Base-by-base conservation (phyloP, 176 grass and related monocot species). In the Hyparrhenia diplandra region DNA sequence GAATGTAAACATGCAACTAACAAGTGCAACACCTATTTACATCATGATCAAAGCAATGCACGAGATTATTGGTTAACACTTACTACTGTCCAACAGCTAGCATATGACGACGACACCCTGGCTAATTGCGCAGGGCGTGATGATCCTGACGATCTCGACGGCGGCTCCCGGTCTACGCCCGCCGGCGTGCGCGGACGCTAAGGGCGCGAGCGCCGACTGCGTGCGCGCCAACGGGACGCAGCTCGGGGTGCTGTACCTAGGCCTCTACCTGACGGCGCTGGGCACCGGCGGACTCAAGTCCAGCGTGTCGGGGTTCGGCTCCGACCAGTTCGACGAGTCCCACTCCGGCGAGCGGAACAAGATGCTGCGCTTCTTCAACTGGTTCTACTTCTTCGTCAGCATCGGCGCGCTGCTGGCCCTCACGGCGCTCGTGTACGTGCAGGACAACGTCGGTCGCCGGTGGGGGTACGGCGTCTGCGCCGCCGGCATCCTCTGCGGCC, bases 301-400 rank as follows among this genome's bases (percentile, higher is more conserved):
- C 3, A 98, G 95, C 78, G 95, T 98, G 66, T 98, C 95, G 1
- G 95, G 95, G 0, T 94, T 98, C 30, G 95, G 95, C 3, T 98
- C 95, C 5, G 95, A 98, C 86, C 95, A 98, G 84, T 98, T 98
- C 90, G 95, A 98, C 52, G 95, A 98, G 11, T 43, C 58, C 2
- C 71, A 98, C 79, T 76, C 36, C 51, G 67, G 84, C 40, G 95
- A 98, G 86, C 87, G 89, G 30, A 17, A 62, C 52, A 85, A 86
- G 71, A 98, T 98, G 95, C 80, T 90, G 81, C 85, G 60, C 17
- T 98, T 98, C 86, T 94, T 98, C 82, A 98, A 87, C 83, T 98
- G 95, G 95, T 98, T 98, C 92, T 98, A 92, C 85, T 98, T 98
- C 76, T 98, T 98, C 88, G 89, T 98, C 25, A 91, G 88, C 90